phyloP scores from a whole-genome alignment of 345 rosid species.

The Punica granatum region DNA sequence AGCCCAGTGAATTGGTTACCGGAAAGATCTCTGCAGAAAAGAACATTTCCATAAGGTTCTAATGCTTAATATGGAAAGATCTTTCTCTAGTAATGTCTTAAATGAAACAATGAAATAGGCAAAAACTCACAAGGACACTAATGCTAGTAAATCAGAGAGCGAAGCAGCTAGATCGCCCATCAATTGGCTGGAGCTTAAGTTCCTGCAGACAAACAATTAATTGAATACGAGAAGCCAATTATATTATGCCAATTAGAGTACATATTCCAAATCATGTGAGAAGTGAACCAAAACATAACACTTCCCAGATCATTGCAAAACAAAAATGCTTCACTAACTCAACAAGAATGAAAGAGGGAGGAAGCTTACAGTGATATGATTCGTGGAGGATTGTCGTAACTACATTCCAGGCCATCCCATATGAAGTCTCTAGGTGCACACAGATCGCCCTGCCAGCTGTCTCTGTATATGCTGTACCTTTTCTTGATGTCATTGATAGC shows the following conservation, averaged over 20 bases:
- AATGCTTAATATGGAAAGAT: not conserved
- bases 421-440: slow-evolving; percentile 10
- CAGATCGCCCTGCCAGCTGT: slow-evolving; percentile 29
- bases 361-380: slow-evolving; percentile 19
- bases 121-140: slow-evolving; percentile 35
- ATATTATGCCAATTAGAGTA: no score
- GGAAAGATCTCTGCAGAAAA: slow-evolving; percentile 47
- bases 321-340: not conserved
- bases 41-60: not conserved
- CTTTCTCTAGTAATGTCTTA: not conserved
- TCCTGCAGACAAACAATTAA: slow-evolving; percentile 18
- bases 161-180: slow-evolving; percentile 29
- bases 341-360: no score
- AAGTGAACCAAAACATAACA: no score
- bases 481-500: slow-evolving; percentile 17
- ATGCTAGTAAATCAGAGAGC: slow-evolving; percentile 24
- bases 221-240: no score
- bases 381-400: slow-evolving; percentile 1
- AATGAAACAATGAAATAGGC: not conserved
- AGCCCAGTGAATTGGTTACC: slow-evolving; percentile 39
- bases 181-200: slow-evolving; percentile 45
- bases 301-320: no score
- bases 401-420: slow-evolving; percentile 20
- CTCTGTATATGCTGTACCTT: slow-evolving; percentile 8
- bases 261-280: no score